Conservation (phyloP, 179 eudicot species). For the Drosera spatulata region DNA sequence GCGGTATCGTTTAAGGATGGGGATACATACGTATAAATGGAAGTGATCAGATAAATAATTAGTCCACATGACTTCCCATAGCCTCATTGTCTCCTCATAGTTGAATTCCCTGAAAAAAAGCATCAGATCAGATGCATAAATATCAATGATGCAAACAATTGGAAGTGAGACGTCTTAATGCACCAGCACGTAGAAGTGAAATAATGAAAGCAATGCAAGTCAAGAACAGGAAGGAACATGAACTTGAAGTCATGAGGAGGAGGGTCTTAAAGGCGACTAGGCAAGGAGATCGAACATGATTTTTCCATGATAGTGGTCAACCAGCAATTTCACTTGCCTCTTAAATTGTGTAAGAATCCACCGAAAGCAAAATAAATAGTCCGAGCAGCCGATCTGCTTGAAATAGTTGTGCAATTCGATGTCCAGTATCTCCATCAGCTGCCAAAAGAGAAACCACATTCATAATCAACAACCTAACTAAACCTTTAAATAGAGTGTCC, state of each 20-base stretch:
- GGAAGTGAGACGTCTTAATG: too few relatives aligned
- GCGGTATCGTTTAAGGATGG: slow-evolving; percentile 65
- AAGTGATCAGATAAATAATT: slow-evolving; percentile 73
- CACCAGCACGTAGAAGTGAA: too few relatives aligned
- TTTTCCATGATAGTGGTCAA: neutral
- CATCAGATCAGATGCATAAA: neutral
- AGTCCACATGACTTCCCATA: slow-evolving; percentile 97
- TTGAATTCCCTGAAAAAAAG: slow-evolving; percentile 61
- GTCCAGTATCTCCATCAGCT: slow-evolving; percentile 89
- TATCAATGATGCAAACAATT: too few relatives aligned
- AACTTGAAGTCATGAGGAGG: too few relatives aligned
- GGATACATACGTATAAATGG: slow-evolving; percentile 75
- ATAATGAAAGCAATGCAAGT: too few relatives aligned
- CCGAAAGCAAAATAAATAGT: slow-evolving; percentile 94
- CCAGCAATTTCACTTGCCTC: slow-evolving; percentile 38
- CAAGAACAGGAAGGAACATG: too few relatives aligned
- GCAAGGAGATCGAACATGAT: neutral
- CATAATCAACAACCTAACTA: neutral
- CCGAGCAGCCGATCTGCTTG: slow-evolving; percentile 75
- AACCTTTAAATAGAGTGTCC: too few relatives aligned
- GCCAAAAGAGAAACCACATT: slow-evolving; percentile 12
- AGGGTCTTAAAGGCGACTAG: too few relatives aligned
- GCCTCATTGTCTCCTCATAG: slow-evolving; percentile 51
- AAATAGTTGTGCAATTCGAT: slow-evolving; percentile 72
- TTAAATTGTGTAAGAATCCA: slow-evolving; percentile 94